Conservation (phyloP, 352 stramenopile genomes). For the Phytophthora citricola region DNA sequence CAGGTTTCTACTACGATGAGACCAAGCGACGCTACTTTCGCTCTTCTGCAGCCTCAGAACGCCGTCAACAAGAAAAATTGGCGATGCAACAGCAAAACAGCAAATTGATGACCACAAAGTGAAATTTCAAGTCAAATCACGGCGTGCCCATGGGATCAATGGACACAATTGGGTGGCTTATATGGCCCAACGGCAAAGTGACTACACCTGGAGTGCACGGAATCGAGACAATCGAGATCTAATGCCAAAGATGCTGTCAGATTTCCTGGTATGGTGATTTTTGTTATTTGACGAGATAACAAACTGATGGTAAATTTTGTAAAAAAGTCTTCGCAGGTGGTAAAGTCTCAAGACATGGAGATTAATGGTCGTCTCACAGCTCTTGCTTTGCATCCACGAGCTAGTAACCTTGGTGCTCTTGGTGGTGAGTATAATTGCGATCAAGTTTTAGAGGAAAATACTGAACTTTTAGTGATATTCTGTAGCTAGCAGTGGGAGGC, state of each 20-base stretch:
- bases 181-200: conserved; percentile 42
- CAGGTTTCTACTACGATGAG: conserved; percentile 73
- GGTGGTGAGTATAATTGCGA: conserved; percentile 30
- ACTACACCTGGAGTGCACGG: conserved; percentile 39
- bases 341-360: conserved; percentile 29
- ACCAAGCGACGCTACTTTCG: conserved; percentile 59
- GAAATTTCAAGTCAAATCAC: conserved; percentile 10
- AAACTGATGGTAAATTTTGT: background rate
- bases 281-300: background rate
- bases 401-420: conserved; percentile 44
- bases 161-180: conserved; percentile 37
- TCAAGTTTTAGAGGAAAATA: background rate
- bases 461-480: background rate
- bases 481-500: conserved; percentile 33
- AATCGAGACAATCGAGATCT: conserved; percentile 33
- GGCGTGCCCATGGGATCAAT: conserved; percentile 12
- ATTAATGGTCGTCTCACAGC: conserved; percentile 34
- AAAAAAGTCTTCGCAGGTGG: conserved; percentile 34
- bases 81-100: conserved; percentile 29
- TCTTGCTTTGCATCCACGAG: conserved; percentile 36
- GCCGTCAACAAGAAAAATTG: conserved; percentile 25
- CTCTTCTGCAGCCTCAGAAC: conserved; percentile 22
- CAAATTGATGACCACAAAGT: conserved; percentile 11
- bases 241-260: conserved; percentile 36
- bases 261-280: conserved; percentile 32